phyloP scores from a whole-genome alignment of 257 asterid genomes.

The Asclepias syriaca region DNA sequence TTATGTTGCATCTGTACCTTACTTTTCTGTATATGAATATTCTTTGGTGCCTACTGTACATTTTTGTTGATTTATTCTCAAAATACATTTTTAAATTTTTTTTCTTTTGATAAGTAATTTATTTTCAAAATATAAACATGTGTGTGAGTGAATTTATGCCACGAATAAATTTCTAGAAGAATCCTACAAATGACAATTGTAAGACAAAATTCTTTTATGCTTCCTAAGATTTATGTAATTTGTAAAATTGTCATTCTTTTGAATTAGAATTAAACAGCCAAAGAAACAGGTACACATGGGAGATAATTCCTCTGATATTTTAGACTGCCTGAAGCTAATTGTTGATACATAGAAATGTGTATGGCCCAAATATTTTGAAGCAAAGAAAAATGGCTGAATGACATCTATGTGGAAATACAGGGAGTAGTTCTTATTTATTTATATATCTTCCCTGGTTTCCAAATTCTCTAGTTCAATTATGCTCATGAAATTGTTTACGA shows the following conservation, averaged over 20 bases:
- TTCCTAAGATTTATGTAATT: not conserved
- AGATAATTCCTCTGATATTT: not conserved
- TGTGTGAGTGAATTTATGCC: not conserved
- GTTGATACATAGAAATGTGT: too few relatives aligned
- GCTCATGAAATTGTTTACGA: constrained; percentile 12
- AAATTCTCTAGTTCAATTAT: not conserved
- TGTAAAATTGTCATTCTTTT: not conserved
- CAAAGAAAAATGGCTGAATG: too few relatives aligned
- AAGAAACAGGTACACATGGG: not conserved
- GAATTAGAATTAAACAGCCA: too few relatives aligned
- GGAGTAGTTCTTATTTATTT: too few relatives aligned
- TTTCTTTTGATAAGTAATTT: not conserved
- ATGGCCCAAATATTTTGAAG: too few relatives aligned
- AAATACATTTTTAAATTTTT: not conserved
- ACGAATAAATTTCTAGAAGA: not conserved
- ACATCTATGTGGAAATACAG: too few relatives aligned
- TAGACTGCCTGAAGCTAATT: not conserved
- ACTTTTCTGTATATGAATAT: not conserved
- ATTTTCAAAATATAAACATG: not conserved
- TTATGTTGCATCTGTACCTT: not conserved
- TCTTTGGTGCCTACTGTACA: not conserved
- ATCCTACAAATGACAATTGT: not conserved
- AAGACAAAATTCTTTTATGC: not conserved
- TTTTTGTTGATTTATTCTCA: not conserved
- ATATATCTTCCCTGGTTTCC: not conserved